These are phyloP conservation scores for Cylindrodendrum hubeiense DNA, from an alignment of 2,329 filamentous ascomycete genomes.

Conservation along the genomic window DNA sequence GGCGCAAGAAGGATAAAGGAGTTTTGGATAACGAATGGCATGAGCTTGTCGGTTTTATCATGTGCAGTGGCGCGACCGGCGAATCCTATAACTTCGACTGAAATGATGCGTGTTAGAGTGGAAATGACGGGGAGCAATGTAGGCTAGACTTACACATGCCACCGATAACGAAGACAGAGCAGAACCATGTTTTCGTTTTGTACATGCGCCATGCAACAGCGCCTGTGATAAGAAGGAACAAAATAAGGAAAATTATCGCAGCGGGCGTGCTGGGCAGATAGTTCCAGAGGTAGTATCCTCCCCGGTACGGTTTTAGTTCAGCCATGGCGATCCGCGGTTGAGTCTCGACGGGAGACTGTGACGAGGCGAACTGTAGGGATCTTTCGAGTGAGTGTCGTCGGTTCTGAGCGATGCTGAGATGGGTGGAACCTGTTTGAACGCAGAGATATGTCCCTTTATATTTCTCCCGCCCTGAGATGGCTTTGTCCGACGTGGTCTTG, in stretches of 20 bases:
- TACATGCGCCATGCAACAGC: neutral
- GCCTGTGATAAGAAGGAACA: neutral
- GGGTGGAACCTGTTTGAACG: neutral
- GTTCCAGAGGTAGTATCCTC: conserved; percentile 11
- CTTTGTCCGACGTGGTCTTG: neutral
- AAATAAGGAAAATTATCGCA: neutral
- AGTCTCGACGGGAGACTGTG: neutral
- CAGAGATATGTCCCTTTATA: neutral
- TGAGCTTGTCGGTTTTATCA: neutral
- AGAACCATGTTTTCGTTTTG: conserved; percentile 2
- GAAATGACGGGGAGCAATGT: neutral
- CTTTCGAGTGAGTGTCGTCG: neutral
- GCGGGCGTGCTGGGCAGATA: neutral
- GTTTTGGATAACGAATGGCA: conserved; percentile 51
- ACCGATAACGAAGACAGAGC: neutral
- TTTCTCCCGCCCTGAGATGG: neutral
- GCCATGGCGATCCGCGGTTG: neutral
- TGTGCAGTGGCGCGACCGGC: neutral
- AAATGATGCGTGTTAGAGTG: neutral
- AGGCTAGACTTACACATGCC: neutral
- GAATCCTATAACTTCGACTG: neutral
- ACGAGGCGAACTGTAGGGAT: neutral
- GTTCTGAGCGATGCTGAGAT: neutral
- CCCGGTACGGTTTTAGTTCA: neutral
- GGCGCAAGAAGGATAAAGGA: conserved; percentile 50